Base-by-base conservation (phyloP, 2,329 filamentous ascomycete species). In the Emergomyces africanus region DNA sequence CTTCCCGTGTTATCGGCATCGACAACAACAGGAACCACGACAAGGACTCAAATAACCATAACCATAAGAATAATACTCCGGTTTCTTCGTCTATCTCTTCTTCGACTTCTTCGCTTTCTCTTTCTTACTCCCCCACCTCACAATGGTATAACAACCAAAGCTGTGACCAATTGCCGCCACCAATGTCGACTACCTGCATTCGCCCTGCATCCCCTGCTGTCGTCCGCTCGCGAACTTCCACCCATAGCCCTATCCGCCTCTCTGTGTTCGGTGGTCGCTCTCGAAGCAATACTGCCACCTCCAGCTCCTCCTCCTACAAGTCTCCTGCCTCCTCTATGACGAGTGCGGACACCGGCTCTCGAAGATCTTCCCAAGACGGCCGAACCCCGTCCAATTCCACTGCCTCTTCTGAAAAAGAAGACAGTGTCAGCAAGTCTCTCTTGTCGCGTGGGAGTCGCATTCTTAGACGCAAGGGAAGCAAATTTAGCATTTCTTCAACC, bases 211-310 rank as follows among this genome's bases (percentile, higher is more conserved):
- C 37, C 57, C 58, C 59, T 25, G 51, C 57, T 53, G 39, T 44
- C 25, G 33, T 35, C 48, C 59, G 61, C 37, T 48, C 53, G 37
- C 60, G 59, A 33, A 44, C 57, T 46, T 67, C 70, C 60, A 62
- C 70, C 14, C 66, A 72, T 20, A 74, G 68, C 59, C 72, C 73
- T 23, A 74, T 70, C 63, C 70, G 72, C 35, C 59, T 73, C 14
- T 75, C 73, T 0, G 70, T 75, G 58, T 74, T 75, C 41, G 67
- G 67, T 57, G 69, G 70, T 41, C 72, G 73, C 20, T 72, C 73
- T 8, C 66, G 73, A 61, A 75, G 72, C 62, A 75, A 75, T 46
- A 78, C 77, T 28, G 79, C 76, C 61, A 83, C 79, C 10, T 80
- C 81, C 1, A 76, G 74, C 63, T 62, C 77, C 48, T 77, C 78